Conservation (phyloP, 176 grass and related monocot genomes). For the Eragrostis curvula region DNA sequence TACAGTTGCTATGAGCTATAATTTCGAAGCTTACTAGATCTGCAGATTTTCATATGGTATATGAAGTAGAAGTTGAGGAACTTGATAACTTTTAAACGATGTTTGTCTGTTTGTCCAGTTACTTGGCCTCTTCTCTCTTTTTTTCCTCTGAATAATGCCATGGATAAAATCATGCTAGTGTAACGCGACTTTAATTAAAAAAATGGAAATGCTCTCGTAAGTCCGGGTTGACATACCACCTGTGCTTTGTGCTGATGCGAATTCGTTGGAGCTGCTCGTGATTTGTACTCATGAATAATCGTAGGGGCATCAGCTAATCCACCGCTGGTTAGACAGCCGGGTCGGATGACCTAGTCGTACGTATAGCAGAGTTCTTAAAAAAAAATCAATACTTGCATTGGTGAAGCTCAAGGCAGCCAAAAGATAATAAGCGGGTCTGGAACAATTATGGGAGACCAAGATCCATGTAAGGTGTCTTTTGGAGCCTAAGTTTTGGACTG, state of each 20-base stretch:
- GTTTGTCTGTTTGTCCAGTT: not conserved
- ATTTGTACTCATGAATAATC: no score
- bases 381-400: not conserved
- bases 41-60: not conserved
- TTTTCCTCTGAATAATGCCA: no score
- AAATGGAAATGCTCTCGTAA: no score
- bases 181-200: not conserved
- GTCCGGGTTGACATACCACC: no score
- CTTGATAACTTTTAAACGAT: not conserved
- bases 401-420: constrained; percentile 4
- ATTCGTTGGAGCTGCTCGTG: no score
- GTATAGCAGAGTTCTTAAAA: no score
- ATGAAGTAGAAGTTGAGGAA: constrained; percentile 9
- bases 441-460: not conserved
- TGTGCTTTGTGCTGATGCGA: no score
- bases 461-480: constrained; percentile 14
- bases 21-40: not conserved
- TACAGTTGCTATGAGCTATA: constrained; percentile 14
- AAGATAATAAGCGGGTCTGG: not conserved
- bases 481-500: not conserved
- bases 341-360: no score
- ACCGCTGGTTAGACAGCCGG: no score
- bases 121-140: not conserved
- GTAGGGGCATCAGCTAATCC: no score
- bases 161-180: constrained; percentile 10